Percentiles rank a stretch among this genome's conserved stretches.
These are phyloP conservation scores for Lactarius hengduanensis DNA, from an alignment of 768 basidiomycete species.

Conservation along the genomic window DNA sequence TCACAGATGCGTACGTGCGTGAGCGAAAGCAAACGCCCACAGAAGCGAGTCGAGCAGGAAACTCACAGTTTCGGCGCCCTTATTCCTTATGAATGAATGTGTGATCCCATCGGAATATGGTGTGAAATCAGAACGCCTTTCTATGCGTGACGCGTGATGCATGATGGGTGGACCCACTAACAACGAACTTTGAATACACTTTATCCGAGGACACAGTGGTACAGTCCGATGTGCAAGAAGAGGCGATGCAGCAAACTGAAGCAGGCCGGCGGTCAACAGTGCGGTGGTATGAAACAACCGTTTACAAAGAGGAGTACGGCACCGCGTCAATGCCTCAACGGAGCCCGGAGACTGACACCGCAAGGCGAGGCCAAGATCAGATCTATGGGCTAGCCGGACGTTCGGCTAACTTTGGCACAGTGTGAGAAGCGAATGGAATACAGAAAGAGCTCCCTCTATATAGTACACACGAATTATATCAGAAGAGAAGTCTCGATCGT, in stretches of 20 bases:
- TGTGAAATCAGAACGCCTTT: slow-evolving; percentile 9
- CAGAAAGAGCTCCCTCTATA: neutral
- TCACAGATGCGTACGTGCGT: slow-evolving; percentile 16
- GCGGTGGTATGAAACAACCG: neutral
- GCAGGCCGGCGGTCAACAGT: neutral
- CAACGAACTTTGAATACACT: neutral
- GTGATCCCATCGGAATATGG: slow-evolving; percentile 1
- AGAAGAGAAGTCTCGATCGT: slow-evolving; percentile 6
- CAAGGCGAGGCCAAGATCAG: neutral
- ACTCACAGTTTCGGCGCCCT: slow-evolving; percentile 1
- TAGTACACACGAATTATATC: neutral
- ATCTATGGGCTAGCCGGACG: neutral
- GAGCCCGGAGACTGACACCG: neutral
- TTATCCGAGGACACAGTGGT: neutral
- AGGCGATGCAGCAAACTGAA: neutral
- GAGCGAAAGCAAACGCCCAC: slow-evolving; percentile 18
- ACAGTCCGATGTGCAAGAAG: neutral
- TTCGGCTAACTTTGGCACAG: neutral
- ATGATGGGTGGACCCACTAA: slow-evolving; percentile 3
- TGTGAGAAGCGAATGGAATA: neutral
- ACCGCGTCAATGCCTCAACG: slow-evolving; percentile 1
- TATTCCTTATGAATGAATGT: neutral
- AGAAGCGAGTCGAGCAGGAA: slow-evolving; percentile 16
- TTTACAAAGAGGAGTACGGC: neutral
- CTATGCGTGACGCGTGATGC: neutral